Evolutionary conservation across 805 yeast species (phyloP).

Genomic region (Lipomyces yamadae): DNA sequence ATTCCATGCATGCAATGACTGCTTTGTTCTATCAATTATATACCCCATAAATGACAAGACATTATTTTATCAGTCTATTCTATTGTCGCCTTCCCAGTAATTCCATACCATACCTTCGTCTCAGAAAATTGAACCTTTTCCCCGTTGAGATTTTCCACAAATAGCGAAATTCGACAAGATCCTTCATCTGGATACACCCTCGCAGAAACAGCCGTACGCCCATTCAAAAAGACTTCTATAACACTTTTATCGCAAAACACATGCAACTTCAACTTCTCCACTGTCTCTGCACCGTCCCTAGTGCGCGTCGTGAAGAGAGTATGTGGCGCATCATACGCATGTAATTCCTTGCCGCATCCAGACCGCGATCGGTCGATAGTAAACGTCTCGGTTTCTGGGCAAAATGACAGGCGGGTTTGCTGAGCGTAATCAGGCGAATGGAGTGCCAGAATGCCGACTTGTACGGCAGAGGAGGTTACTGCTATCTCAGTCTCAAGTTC

Average conservation of each 20-base stretch:
- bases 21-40: not conserved
- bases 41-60: not conserved
- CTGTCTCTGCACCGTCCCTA: not conserved
- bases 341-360: not conserved
- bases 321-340: slow-evolving; percentile 5
- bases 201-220: slow-evolving; percentile 9
- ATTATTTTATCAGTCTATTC: slow-evolving; percentile 4
- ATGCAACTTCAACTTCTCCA: slow-evolving; percentile 6
- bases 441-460: not conserved
- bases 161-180: slow-evolving; percentile 5
- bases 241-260: slow-evolving; percentile 12
- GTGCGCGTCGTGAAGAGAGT: slow-evolving; percentile 4
- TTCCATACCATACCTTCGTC: slow-evolving; percentile 9
- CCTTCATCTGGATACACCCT: slow-evolving; percentile 7
- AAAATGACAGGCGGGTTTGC: not conserved
- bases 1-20: not conserved
- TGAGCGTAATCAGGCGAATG: not conserved
- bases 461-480: not conserved
- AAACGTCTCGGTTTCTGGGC: not conserved
- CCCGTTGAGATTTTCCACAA: not conserved
- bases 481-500: not conserved
- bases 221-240: slow-evolving; percentile 12
- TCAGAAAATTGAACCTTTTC: not conserved
- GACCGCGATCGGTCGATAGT: slow-evolving; percentile 3
- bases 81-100: not conserved